A percentile compares a stretch with the other conserved stretches of the same genome.
Evolutionary conservation across 768 basidiomycete species (phyloP).

Genomic region (Russula sp.): DNA sequence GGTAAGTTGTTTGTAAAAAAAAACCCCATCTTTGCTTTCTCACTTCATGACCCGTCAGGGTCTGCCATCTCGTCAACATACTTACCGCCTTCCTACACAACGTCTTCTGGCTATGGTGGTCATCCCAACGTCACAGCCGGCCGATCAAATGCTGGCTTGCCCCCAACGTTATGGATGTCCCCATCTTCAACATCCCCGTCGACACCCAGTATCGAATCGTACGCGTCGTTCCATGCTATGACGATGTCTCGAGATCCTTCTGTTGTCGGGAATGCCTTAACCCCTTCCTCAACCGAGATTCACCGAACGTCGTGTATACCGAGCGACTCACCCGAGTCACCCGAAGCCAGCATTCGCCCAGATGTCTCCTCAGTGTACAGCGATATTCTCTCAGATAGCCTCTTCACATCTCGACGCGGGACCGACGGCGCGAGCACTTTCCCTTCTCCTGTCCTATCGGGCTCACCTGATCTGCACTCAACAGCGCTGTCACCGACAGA

Average conservation of each 20-base stretch:
- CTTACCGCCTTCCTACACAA: slow-evolving; percentile 16
- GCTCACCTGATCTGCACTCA: slow-evolving; percentile 60
- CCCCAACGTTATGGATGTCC: slow-evolving; percentile 84
- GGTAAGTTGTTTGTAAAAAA: neutral
- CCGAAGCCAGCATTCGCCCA: neutral
- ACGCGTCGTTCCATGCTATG: slow-evolving; percentile 21
- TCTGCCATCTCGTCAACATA: slow-evolving; percentile 12
- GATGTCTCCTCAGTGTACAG: slow-evolving; percentile 39
- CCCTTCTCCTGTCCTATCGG: slow-evolving; percentile 57
- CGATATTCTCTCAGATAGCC: slow-evolving; percentile 43
- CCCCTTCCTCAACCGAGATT: slow-evolving; percentile 26
- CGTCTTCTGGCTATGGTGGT: slow-evolving; percentile 25
- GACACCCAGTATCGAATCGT: slow-evolving; percentile 31
- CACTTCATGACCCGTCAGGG: slow-evolving; percentile 1
- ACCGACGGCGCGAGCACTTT: slow-evolving; percentile 43
- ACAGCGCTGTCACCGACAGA: slow-evolving; percentile 35
- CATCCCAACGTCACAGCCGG: slow-evolving; percentile 33
- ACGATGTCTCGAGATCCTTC: slow-evolving; percentile 16
- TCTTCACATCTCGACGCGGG: slow-evolving; percentile 44
- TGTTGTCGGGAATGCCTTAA: slow-evolving; percentile 18
- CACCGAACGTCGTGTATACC: slow-evolving; percentile 23
- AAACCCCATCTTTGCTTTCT: neutral
- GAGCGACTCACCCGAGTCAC: slow-evolving; percentile 12
- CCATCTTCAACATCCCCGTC: slow-evolving; percentile 45
- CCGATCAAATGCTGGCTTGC: slow-evolving; percentile 48